These are phyloP conservation scores for Tetrahymena elliotti DNA, from an alignment of 73 alveolate genomes.

Conservation along the genomic window DNA sequence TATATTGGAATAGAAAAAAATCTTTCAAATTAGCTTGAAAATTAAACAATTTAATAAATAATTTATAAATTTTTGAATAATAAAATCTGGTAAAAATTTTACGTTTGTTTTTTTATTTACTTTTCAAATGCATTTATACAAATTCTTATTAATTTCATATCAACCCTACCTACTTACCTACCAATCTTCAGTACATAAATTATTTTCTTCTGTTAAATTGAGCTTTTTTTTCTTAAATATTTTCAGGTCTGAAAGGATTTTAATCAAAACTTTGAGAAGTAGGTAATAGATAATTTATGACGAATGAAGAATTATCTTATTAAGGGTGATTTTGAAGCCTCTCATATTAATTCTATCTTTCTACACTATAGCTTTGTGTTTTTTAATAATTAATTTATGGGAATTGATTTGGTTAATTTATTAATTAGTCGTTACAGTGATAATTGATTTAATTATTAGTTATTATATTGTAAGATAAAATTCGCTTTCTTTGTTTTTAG, in stretches of 20 bases:
- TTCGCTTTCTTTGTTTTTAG: background rate
- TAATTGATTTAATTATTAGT: background rate
- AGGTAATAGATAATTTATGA: background rate
- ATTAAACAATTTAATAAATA: no score
- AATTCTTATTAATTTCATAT: no score
- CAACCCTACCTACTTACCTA: no score
- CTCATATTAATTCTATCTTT: background rate
- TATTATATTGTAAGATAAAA: background rate
- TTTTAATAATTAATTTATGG: background rate
- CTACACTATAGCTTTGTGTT: background rate
- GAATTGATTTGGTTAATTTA: background rate
- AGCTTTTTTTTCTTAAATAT: background rate
- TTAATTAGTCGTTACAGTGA: background rate
- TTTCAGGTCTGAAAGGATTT: background rate
- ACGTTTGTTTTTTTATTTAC: no score
- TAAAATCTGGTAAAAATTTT: no score
- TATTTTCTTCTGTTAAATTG: background rate
- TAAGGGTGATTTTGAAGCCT: background rate
- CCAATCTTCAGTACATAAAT: background rate
- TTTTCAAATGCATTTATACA: no score
- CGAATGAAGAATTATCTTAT: background rate
- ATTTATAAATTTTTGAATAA: no score
- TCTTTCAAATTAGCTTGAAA: no score
- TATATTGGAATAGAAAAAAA: no score
- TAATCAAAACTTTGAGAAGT: background rate